These are phyloP conservation scores for Quercus parvula DNA, from an alignment of 306 rosid species.

Conservation along the genomic window DNA sequence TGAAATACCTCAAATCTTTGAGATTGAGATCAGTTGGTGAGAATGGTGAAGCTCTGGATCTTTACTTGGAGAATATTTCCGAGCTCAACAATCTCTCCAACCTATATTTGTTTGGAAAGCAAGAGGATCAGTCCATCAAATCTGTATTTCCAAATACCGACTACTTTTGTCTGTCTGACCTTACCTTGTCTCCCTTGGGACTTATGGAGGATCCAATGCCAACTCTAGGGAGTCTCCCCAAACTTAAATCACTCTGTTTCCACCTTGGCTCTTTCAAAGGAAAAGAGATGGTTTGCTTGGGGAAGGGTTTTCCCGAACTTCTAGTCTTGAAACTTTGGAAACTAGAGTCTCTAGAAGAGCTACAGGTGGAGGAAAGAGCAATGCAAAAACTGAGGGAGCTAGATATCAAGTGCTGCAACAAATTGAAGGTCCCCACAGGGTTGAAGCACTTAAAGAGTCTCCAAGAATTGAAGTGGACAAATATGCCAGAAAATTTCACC, in stretches of 20 bases:
- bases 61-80: not conserved
- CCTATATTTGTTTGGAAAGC: conserved; percentile 28
- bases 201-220: conserved; percentile 27
- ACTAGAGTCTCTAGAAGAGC: not conserved
- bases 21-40: conserved; percentile 23
- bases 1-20: conserved; percentile 15
- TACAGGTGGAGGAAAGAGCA: too few relatives aligned
- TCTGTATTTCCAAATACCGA: not conserved
- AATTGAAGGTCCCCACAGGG: not conserved
- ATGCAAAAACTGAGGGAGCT: conserved; percentile 9
- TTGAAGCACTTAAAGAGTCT: conserved; percentile 24
- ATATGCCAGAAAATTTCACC: not conserved
- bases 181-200: conserved; percentile 27
- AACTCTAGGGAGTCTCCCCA: conserved; percentile 15
- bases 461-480: conserved; percentile 28
- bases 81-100: conserved; percentile 22
- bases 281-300: not conserved
- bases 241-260: conserved; percentile 21
- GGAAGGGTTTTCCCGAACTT: conserved; percentile 25
- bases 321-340: conserved; percentile 34
- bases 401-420: conserved; percentile 21
- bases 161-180: not conserved
- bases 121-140: not conserved
- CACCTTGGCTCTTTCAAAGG: conserved; percentile 21
- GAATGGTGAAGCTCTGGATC: not conserved